These are phyloP conservation scores for Auriscalpium orientale DNA, from an alignment of 768 basidiomycete genomes.

Conservation along the genomic window DNA sequence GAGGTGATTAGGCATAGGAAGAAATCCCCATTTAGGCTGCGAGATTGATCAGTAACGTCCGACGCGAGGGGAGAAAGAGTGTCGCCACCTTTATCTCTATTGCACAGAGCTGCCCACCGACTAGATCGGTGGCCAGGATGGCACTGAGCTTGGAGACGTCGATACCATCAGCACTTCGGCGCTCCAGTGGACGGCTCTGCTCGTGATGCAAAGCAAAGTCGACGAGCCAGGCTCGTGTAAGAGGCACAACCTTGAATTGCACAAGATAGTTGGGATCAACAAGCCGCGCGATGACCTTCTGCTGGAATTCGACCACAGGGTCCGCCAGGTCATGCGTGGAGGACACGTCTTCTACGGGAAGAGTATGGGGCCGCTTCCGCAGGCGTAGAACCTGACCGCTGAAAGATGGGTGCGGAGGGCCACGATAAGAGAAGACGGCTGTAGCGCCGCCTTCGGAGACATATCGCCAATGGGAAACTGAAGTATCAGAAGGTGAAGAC, in stretches of 20 bases:
- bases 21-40: slow-evolving; percentile 97
- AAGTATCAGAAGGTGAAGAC: slow-evolving; percentile 15
- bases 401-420: slow-evolving; percentile 43
- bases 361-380: slow-evolving; percentile 41
- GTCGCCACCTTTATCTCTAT: slow-evolving; percentile 84
- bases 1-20: slow-evolving; percentile 58
- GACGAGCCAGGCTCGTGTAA: slow-evolving; percentile 52
- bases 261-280: slow-evolving; percentile 58
- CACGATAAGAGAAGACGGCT: slow-evolving; percentile 78
- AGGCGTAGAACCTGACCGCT: slow-evolving; percentile 68
- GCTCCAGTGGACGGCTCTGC: slow-evolving; percentile 43
- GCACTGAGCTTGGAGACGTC: slow-evolving; percentile 49
- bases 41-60: background rate
- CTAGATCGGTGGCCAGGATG: slow-evolving; percentile 74
- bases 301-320: slow-evolving; percentile 48
- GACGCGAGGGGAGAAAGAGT: background rate
- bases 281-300: slow-evolving; percentile 53
- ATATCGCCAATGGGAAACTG: slow-evolving; percentile 67
- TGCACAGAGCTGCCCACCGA: slow-evolving; percentile 56
- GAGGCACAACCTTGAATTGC: slow-evolving; percentile 38
- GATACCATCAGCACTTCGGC: slow-evolving; percentile 50
- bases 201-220: slow-evolving; percentile 41
- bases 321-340: slow-evolving; percentile 33
- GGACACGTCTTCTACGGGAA: slow-evolving; percentile 1
- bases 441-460: slow-evolving; percentile 90